Base-by-base conservation (phyloP, 1,139 yeast genomes). In the Geotrichum fermentans region DNA sequence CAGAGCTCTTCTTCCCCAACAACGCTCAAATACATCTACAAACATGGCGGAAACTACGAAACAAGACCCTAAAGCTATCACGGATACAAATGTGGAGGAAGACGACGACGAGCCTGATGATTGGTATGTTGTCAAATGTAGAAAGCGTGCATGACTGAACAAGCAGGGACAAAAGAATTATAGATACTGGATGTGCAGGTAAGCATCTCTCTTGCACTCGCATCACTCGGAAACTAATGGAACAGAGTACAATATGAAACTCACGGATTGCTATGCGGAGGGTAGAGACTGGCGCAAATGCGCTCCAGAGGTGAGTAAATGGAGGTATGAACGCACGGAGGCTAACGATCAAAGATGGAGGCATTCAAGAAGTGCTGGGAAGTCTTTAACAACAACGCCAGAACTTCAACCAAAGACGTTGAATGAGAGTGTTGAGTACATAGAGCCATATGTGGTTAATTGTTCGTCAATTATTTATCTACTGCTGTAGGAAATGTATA, bases 241-340 rank as follows among this genome's bases (percentile, higher is more conserved):
- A 11, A 1, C 32, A 67, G 77, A 73, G 42, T 88, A 83, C 59
- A 83, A 83, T 59, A 67, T 80, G 59, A 73, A 71, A 21, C 66
- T 83, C 33, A 84, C 80, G 52, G 66, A 82, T 29, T 83, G 92
- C 59, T 86, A 82, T 62, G 86, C 84, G 16, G 90, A 82, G 55
- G 80, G 75, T 2, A 81, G 80, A 26, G 90, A 83, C 60, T 83
- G 92, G 92, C 67, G 90, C 46, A 65, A 77, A 61, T 83, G 92
- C 59, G 57, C 75, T 1, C 65, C 69, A 33, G 88, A 83, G 58
- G 73, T 69, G 51, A 51, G 72, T 61, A 13, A 3, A 16, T 11
- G 22, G 4, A 29, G 14, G 16, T 3, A 21, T n/a, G 18, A 50
- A 52, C 17, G 1, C 14, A n/a, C n/a, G 30, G 6, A 40, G 5